Conservation (phyloP, 148 eudicot species). For the Gaultheria prostrata region DNA sequence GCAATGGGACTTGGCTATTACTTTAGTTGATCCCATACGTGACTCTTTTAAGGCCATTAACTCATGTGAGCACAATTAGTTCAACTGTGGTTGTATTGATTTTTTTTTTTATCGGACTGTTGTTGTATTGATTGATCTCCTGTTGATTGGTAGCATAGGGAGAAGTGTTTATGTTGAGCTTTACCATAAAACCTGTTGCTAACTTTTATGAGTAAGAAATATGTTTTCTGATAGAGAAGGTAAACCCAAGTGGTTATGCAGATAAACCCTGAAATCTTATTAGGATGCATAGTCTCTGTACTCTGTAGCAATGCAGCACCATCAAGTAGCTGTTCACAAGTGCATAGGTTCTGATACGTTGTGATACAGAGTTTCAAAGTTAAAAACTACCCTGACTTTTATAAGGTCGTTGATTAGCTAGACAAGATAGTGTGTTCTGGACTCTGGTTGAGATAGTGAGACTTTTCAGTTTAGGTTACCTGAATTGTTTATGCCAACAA, state of each 20-base stretch:
- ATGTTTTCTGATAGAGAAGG: background rate
- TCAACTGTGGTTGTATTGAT: background rate
- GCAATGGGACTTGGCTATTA: too few species aligned
- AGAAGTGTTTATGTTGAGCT: background rate
- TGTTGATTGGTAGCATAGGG: background rate
- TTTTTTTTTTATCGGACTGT: too few species aligned
- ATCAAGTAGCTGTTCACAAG: background rate
- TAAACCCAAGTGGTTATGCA: background rate
- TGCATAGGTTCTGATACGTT: background rate
- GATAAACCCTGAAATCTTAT: background rate
- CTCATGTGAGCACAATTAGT: too few species aligned
- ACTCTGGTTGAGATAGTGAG: background rate
- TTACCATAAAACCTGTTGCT: background rate
- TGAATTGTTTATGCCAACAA: background rate
- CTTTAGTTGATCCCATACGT: too few species aligned
- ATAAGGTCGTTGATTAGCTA: background rate
- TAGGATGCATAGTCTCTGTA: background rate
- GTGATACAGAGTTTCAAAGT: background rate
- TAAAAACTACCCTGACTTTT: background rate
- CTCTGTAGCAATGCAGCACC: background rate
- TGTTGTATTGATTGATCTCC: background rate
- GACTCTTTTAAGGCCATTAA: too few species aligned
- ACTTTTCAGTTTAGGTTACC: background rate
- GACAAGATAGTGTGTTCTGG: background rate
- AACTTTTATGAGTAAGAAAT: background rate